Evolutionary conservation across 371 early-diverging fungal species (phyloP).

Genomic region (Rhizopus arrhizus): DNA sequence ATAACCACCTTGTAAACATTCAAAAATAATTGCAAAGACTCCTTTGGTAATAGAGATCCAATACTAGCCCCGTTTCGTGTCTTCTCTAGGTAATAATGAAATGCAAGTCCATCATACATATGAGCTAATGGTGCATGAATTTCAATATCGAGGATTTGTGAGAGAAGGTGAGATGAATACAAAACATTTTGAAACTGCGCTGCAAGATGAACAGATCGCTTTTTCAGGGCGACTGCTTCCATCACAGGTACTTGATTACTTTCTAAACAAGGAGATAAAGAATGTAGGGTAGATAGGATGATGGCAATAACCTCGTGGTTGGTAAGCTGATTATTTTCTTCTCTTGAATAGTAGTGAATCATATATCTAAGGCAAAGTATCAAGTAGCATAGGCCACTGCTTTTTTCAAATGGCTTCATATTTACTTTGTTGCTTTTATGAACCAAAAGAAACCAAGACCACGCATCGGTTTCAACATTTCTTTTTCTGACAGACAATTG

Average conservation of each 20-base stretch:
- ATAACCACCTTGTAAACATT: slow-evolving; percentile 24
- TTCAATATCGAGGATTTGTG: slow-evolving; percentile 30
- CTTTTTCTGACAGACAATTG: slow-evolving; percentile 6
- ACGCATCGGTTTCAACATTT: background rate
- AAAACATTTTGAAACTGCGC: slow-evolving; percentile 43
- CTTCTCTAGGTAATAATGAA: slow-evolving; percentile 33
- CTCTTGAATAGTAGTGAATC: slow-evolving; percentile 19
- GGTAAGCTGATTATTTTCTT: slow-evolving; percentile 15
- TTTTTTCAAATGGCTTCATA: background rate
- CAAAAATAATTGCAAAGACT: slow-evolving; percentile 20
- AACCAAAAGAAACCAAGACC: slow-evolving; percentile 1
- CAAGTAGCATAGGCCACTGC: slow-evolving; percentile 4
- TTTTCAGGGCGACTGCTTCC: slow-evolving; percentile 32
- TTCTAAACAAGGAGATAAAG: slow-evolving; percentile 23
- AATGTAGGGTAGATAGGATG: slow-evolving; percentile 30
- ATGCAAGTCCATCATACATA: slow-evolving; percentile 28
- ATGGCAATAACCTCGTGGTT: slow-evolving; percentile 45
- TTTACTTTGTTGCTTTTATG: slow-evolving; percentile 1
- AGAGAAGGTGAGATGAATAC: slow-evolving; percentile 38
- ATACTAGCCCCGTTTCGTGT: slow-evolving; percentile 34
- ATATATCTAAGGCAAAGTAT: slow-evolving; percentile 43
- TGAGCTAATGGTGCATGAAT: slow-evolving; percentile 12
- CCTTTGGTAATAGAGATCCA: slow-evolving; percentile 25
- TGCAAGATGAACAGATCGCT: slow-evolving; percentile 36
- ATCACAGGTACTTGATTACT: slow-evolving; percentile 1